These are phyloP conservation scores for Phaeodactylum tricornutum DNA, from an alignment of 108 stramenopile species.

Conservation along the genomic window DNA sequence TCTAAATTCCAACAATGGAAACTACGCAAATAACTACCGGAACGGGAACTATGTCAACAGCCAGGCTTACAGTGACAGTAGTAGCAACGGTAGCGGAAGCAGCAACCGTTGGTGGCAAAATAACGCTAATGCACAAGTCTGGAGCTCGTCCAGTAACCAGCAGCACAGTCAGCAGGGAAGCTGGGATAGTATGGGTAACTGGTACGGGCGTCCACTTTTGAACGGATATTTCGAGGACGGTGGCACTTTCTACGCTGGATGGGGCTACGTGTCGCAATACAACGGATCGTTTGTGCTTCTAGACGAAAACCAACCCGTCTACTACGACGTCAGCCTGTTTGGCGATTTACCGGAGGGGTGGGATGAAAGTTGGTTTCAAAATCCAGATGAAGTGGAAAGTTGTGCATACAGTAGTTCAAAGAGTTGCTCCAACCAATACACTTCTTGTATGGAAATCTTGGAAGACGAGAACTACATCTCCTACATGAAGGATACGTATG, in stretches of 20 bases:
- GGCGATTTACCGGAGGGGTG: constrained; percentile 4
- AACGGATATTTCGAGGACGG: constrained; percentile 17
- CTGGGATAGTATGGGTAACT: background rate
- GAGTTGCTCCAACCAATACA: constrained; percentile 4
- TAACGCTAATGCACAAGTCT: background rate
- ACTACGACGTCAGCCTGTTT: background rate
- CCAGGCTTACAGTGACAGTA: background rate
- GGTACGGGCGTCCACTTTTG: constrained; percentile 1
- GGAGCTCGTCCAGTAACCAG: background rate
- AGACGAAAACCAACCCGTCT: background rate
- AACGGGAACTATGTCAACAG: constrained; percentile 9
- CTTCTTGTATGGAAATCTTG: background rate
- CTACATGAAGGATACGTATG: background rate
- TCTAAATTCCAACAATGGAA: constrained; percentile 9
- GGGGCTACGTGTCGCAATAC: background rate
- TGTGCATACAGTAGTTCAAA: constrained; percentile 4
- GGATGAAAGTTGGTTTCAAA: background rate
- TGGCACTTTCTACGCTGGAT: constrained; percentile 7
- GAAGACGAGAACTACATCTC: background rate
- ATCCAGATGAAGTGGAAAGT: background rate
- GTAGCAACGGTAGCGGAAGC: constrained; percentile 3
- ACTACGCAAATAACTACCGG: constrained; percentile 8
- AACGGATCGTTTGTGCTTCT: background rate
- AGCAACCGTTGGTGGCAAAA: background rate
- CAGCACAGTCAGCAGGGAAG: constrained; percentile 1